These are phyloP conservation scores for Vigna angularis DNA, from an alignment of 306 rosid genomes.

Conservation along the genomic window DNA sequence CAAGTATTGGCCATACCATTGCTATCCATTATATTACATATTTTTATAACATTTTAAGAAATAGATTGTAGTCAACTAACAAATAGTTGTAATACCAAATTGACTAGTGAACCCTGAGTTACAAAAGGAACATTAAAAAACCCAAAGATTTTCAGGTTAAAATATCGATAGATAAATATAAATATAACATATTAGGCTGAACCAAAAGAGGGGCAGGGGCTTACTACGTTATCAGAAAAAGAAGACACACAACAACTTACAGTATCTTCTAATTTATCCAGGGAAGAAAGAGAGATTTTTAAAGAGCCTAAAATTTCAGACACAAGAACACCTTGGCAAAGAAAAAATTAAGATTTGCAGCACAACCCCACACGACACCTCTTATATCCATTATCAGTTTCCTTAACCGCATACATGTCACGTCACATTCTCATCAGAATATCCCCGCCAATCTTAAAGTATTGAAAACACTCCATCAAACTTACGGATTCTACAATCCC, in stretches of 20 bases:
- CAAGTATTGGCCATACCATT: neutral
- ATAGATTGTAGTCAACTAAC: too few species aligned
- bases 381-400: neutral
- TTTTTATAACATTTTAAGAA: neutral
- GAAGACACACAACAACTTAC: neutral
- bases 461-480: constrained; percentile 12
- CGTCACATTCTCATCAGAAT: constrained; percentile 9
- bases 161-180: neutral
- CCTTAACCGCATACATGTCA: neutral
- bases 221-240: neutral
- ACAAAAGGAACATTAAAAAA: neutral
- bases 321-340: constrained; percentile 14
- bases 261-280: neutral
- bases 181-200: constrained; percentile 11
- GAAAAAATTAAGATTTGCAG: constrained; percentile 8
- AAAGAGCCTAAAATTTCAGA: neutral
- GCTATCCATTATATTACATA: neutral
- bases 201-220: neutral
- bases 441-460: constrained; percentile 14
- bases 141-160: neutral
- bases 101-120: too few species aligned
- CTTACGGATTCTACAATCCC: neutral
- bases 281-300: neutral
- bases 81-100: too few species aligned
- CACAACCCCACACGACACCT: constrained; percentile 11